Conservation (phyloP, 148 eudicot genomes). For the Chenopodium berlandieri region DNA sequence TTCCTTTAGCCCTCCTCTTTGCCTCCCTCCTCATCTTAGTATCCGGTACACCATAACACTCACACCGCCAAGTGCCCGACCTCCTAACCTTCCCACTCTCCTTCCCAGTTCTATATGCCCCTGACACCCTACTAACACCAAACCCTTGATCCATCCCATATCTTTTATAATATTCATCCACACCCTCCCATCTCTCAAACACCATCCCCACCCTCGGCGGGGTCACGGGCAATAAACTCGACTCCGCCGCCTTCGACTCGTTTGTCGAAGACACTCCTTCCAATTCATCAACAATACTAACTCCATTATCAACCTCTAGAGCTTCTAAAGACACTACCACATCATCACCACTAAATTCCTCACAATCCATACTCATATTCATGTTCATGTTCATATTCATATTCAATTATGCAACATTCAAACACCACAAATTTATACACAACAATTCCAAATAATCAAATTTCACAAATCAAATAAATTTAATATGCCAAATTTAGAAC, state of each 20-base stretch:
- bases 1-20: background rate
- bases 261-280: too few relatives aligned
- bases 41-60: background rate
- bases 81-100: background rate
- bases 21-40: background rate
- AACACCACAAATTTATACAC: background rate
- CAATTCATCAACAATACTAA: background rate
- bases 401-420: background rate
- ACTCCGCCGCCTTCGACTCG: background rate
- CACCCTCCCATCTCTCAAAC: slow-evolving; percentile 1
- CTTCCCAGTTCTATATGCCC: background rate
- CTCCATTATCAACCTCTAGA: background rate
- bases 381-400: too few relatives aligned
- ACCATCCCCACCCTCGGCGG: slow-evolving; percentile 4
- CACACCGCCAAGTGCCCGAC: background rate
- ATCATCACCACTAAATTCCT: background rate
- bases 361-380: background rate
- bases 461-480: background rate
- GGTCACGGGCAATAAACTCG: too few relatives aligned
- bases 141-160: background rate
- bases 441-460: background rate
- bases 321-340: background rate
- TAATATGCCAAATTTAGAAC: too few relatives aligned
- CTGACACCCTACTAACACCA: background rate
- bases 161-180: background rate